These are phyloP conservation scores for Drechslerella stenobrocha DNA, from an alignment of 2,329 filamentous ascomycete species.

Conservation along the genomic window DNA sequence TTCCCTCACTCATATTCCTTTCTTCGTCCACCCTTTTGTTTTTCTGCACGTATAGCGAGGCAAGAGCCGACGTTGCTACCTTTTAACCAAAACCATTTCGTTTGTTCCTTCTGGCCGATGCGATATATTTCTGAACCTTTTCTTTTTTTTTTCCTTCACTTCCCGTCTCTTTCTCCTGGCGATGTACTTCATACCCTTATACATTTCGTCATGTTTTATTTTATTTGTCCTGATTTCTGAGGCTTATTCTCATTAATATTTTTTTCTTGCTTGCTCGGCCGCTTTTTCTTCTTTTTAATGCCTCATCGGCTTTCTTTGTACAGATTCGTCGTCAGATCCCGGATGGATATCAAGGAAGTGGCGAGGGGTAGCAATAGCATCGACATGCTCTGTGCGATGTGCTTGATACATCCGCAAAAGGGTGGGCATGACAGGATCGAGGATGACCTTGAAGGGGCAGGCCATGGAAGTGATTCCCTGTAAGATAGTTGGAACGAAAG, in stretches of 20 bases:
- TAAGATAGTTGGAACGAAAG: constrained; percentile 50
- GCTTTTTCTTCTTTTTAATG: constrained; percentile 42
- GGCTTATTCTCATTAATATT: constrained; percentile 47
- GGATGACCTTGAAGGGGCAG: constrained; percentile 25
- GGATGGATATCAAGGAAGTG: constrained; percentile 2
- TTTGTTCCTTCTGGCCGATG: constrained; percentile 35
- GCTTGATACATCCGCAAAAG: constrained; percentile 27
- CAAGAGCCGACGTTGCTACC: constrained; percentile 29
- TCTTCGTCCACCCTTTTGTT: constrained; percentile 17
- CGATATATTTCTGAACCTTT: constrained; percentile 47
- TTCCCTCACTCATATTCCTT: constrained; percentile 20
- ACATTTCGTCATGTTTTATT: constrained; percentile 49
- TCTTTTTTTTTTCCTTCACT: constrained; percentile 43
- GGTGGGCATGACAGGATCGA: constrained; percentile 16
- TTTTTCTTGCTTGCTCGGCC: constrained; percentile 36
- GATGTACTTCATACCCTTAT: constrained; percentile 49
- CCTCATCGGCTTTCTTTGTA: constrained; percentile 50
- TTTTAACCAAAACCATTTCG: constrained; percentile 36
- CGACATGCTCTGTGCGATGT: constrained; percentile 31
- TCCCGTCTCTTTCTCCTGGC: constrained; percentile 44
- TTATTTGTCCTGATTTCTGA: constrained; percentile 39
- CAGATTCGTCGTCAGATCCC: constrained; percentile 8
- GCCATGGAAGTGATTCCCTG: constrained; percentile 14
- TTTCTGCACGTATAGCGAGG: constrained; percentile 8
- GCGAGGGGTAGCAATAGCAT: constrained; percentile 6